Conservation (phyloP, 176 grass and related monocot genomes). For the Secale cereale region DNA sequence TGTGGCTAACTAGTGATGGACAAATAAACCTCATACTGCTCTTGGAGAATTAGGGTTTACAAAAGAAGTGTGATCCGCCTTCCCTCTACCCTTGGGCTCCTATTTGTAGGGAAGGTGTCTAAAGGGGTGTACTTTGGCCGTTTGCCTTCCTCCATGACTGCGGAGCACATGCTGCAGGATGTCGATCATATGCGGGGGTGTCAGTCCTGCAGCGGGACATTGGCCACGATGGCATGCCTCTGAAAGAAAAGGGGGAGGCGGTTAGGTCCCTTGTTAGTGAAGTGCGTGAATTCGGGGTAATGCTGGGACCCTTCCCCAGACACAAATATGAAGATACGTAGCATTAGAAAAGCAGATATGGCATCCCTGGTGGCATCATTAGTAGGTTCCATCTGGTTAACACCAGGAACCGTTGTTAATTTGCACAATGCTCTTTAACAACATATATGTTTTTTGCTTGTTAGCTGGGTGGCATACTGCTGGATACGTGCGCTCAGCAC, state of each 20-base stretch:
- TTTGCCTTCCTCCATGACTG: neutral
- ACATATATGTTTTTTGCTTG: neutral
- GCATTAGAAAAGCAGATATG: too few relatives aligned
- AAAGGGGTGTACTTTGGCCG: neutral
- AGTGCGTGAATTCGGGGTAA: neutral
- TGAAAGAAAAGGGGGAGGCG: neutral
- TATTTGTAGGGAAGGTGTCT: neutral
- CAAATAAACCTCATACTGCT: neutral
- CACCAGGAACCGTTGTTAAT: neutral
- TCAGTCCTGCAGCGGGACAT: neutral
- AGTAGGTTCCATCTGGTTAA: neutral
- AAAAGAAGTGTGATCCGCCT: neutral
- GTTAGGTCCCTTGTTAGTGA: neutral
- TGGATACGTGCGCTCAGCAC: neutral
- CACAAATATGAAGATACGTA: too few relatives aligned
- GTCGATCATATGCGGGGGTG: neutral
- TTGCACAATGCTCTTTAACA: neutral
- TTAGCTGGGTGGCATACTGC: slow-evolving; percentile 9
- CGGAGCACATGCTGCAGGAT: neutral
- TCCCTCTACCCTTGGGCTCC: neutral
- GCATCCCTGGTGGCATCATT: too few relatives aligned
- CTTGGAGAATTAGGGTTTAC: neutral
- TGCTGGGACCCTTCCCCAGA: too few relatives aligned
- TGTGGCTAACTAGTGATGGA: neutral
- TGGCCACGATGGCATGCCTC: neutral